Percentiles rank a stretch among this genome's conserved stretches.
These are phyloP conservation scores for Dionaea muscipula DNA, from an alignment of 179 eudicot species.

Conservation along the genomic window DNA sequence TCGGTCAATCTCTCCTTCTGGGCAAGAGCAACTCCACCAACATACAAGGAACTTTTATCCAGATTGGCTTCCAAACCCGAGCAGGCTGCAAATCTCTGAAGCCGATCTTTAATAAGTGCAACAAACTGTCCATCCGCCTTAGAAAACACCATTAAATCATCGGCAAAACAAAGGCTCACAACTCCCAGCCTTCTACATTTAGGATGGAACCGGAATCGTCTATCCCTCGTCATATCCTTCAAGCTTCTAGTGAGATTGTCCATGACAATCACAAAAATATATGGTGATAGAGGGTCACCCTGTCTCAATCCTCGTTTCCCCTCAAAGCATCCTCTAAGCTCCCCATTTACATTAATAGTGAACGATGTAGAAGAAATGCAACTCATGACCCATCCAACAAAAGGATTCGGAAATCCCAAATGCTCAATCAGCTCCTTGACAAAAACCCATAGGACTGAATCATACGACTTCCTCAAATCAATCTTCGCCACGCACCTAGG, in stretches of 20 bases:
- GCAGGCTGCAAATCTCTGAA: not conserved
- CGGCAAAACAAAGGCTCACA: not conserved
- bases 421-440: not conserved
- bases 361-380: not conserved
- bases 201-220: too few species aligned
- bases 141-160: not conserved
- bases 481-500: too few species aligned
- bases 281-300: not conserved
- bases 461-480: not conserved
- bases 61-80: not conserved
- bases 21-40: not conserved
- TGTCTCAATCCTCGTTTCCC: not conserved
- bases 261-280: not conserved
- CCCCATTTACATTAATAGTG: not conserved
- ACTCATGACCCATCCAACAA: not conserved
- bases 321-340: not conserved
- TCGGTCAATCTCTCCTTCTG: not conserved
- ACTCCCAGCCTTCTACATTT: too few species aligned
- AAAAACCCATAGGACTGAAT: not conserved
- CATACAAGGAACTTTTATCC: not conserved
- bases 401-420: not conserved
- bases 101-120: not conserved
- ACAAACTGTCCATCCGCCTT: not conserved
- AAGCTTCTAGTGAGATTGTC: not conserved
- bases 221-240: not conserved